Conservation (phyloP, 2,329 filamentous ascomycete species). For the Penicillium sp. region DNA sequence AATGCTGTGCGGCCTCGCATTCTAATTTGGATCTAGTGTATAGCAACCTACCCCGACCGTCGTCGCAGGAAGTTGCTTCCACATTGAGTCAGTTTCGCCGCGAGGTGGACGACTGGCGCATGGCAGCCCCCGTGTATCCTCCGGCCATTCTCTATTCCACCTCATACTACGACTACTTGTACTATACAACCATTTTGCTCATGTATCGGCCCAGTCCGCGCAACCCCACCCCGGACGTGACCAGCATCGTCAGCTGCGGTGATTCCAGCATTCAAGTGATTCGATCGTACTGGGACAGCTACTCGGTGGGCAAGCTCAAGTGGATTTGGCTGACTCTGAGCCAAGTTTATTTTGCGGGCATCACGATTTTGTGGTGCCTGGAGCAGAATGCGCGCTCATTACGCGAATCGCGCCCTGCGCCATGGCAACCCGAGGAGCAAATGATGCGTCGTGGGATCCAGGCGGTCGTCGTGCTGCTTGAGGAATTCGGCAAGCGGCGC, state of each 20-base stretch:
- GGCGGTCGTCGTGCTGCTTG: conserved; percentile 36
- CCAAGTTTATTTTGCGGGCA: conserved; percentile 40
- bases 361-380: conserved; percentile 42
- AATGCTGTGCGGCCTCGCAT: not conserved
- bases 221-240: conserved; percentile 36
- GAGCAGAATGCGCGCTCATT: conserved; percentile 39
- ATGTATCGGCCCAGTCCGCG: conserved; percentile 40
- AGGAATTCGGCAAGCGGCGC: conserved; percentile 40
- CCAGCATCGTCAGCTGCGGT: conserved; percentile 39
- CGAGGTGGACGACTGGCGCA: conserved; percentile 42
- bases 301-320: conserved; percentile 40
- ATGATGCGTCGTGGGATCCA: conserved; percentile 39
- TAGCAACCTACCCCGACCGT: conserved; percentile 33
- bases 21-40: conserved; percentile 29
- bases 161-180: conserved; percentile 43
- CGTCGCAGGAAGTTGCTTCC: conserved; percentile 25
- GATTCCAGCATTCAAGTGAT: conserved; percentile 41
- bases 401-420: conserved; percentile 27
- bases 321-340: conserved; percentile 44
- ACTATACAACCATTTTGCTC: conserved; percentile 39
- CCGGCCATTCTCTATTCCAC: conserved; percentile 40
- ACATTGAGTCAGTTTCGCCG: conserved; percentile 34
- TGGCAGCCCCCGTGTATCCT: conserved; percentile 35
- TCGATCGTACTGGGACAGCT: conserved; percentile 42
- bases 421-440: conserved; percentile 38